phyloP scores from a whole-genome alignment of 805 yeast genomes.

The Kregervanrija delftensis region DNA sequence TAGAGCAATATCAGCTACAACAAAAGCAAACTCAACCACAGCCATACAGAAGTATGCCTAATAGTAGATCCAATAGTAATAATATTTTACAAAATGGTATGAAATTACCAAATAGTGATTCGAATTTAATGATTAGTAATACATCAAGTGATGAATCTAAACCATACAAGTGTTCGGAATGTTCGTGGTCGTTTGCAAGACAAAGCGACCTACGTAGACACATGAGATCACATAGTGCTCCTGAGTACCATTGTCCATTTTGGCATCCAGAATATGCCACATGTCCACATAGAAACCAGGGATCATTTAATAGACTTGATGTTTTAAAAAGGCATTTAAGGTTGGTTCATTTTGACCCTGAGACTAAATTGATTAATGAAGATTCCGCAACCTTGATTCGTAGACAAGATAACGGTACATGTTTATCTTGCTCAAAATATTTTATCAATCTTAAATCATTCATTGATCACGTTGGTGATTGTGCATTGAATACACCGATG shows the following conservation, averaged over 20 bases:
- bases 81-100: not conserved
- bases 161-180: constrained; percentile 38
- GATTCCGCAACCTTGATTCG: constrained; percentile 16
- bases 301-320: constrained; percentile 67
- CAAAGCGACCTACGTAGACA: constrained; percentile 67
- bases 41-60: constrained; percentile 1
- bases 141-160: constrained; percentile 16
- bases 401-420: constrained; percentile 57
- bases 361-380: not conserved
- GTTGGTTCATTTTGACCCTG: constrained; percentile 57
- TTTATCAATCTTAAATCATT: constrained; percentile 50
- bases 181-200: constrained; percentile 67
- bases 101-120: not conserved
- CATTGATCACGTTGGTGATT: constrained; percentile 57
- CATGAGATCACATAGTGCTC: constrained; percentile 56
- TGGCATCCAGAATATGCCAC: constrained; percentile 57
- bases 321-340: constrained; percentile 68
- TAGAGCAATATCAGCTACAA: constrained; percentile 11
- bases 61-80: not conserved
- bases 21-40: constrained; percentile 17
- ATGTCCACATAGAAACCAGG: constrained; percentile 66
- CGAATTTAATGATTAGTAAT: constrained; percentile 1
- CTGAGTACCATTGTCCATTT: constrained; percentile 66
- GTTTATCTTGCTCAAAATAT: constrained; percentile 54
- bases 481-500: constrained; percentile 40